Evolutionary conservation across 257 asterid genomes (phyloP), one percentile per base, ranked within the genome.

Genomic region (Nemophila menziesii): DNA sequence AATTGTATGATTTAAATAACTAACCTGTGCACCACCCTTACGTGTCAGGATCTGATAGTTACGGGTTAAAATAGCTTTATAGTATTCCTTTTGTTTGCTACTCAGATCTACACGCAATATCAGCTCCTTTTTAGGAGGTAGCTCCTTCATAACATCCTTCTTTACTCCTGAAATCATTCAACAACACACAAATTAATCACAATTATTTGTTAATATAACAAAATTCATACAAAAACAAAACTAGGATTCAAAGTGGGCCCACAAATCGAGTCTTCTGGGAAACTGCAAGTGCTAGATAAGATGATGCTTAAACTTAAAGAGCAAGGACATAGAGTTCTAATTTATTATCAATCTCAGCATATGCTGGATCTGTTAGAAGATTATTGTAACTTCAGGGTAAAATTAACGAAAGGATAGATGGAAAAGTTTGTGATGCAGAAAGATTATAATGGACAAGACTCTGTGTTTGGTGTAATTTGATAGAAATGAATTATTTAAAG

Each of bases 241-340:
- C n/a, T n/a, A n/a, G n/a, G n/a, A n/a, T n/a, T n/a, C n/a, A n/a
- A n/a, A n/a, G n/a, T n/a, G n/a, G n/a, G n/a, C n/a, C n/a, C n/a
- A n/a, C n/a, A n/a, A n/a, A n/a, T n/a, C n/a, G 98, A 90, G 64
- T 63, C 92, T 47, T 90, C 98, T 26, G 98, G 98, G 17, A 90
- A 90, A 52, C 58, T 90, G 53, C 98, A 90, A 33, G 94, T 90
- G 50, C 68, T 90, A 72, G 98, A 85, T 73, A 90, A 90, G 77
- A 85, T 90, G 98, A 85, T 90, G 98, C 57, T 85, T 45, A 90
- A 71, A 57, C 98, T 90, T 38, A 90, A 74, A 70, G 92, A 90
- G 64, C 92, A 84, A 64, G 96, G 98, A 42, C 98, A 90, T 62
- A 70, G 98, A 62, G 96, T 90, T 67, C 56, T 90, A 57, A 68